These are phyloP conservation scores for Cercis canadensis DNA, from an alignment of 306 rosid species.

Conservation along the genomic window DNA sequence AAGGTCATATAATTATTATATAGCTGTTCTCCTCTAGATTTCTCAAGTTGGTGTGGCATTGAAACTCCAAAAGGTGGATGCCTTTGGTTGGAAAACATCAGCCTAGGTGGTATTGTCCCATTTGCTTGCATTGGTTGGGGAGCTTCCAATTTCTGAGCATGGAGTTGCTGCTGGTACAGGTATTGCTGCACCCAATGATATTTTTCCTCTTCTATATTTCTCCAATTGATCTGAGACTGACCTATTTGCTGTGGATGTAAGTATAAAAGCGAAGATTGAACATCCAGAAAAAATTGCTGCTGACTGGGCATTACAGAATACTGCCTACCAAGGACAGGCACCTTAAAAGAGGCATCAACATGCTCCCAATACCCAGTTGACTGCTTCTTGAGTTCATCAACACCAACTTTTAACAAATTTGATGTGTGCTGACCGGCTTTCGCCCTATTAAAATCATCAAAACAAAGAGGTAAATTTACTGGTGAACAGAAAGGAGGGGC, in stretches of 20 bases:
- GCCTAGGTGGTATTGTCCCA: constrained; percentile 37
- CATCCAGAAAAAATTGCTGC: constrained; percentile 42
- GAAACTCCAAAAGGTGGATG: constrained; percentile 48
- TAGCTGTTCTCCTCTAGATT: constrained; percentile 38
- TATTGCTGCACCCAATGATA: constrained; percentile 36
- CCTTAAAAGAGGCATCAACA: constrained; percentile 37
- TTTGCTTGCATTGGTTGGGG: constrained; percentile 46
- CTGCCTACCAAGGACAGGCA: constrained; percentile 46
- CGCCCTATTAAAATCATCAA: constrained; percentile 34
- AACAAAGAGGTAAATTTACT: constrained; percentile 33
- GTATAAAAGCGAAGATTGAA: constrained; percentile 36
- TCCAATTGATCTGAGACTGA: constrained; percentile 50
- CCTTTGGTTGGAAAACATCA: constrained; percentile 30
- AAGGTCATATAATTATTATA: constrained; percentile 37
- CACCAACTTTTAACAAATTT: constrained; percentile 28
- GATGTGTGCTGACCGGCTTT: constrained; percentile 43
- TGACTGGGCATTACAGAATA: constrained; percentile 51
- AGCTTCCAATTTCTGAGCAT: constrained; percentile 43
- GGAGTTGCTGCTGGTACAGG: constrained; percentile 47
- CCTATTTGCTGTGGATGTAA: constrained; percentile 42
- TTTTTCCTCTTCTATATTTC: constrained; percentile 48
- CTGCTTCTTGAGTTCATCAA: constrained; percentile 42
- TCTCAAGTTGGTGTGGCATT: constrained; percentile 43
- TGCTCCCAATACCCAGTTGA: constrained; percentile 30
- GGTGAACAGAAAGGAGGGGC: constrained; percentile 39